Percentiles rank a stretch among this genome's conserved stretches.
Conservation (phyloP, 2,329 filamentous ascomycete species). For the Rhynchosporium graminicola region DNA sequence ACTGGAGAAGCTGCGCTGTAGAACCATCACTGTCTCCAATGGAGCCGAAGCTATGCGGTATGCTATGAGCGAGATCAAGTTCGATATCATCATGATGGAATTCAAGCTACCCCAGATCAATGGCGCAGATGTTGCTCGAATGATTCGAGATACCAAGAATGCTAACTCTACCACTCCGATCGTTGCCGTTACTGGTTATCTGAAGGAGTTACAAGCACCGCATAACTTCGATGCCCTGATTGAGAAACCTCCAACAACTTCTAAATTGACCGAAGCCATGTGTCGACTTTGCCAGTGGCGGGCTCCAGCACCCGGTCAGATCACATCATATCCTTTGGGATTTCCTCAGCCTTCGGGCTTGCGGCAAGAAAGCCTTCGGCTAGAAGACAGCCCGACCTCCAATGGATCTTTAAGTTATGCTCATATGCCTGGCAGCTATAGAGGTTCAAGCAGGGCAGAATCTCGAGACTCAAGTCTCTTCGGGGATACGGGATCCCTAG, state of each 20-base stretch:
- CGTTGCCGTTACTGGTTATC: conserved; percentile 92
- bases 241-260: conserved; percentile 92
- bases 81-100: conserved; percentile 98
- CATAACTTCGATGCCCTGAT: conserved; percentile 96
- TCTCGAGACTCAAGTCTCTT: conserved; percentile 88
- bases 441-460: conserved; percentile 79
- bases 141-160: conserved; percentile 97
- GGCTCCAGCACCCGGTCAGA: conserved; percentile 59
- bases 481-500: conserved; percentile 79
- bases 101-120: conserved; percentile 94
- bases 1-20: conserved; percentile 90
- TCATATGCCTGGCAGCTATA: conserved; percentile 71
- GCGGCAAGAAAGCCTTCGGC: conserved; percentile 61
- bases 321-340: conserved; percentile 49
- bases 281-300: conserved; percentile 93
- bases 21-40: conserved; percentile 87
- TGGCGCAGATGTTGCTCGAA: conserved; percentile 91
- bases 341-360: conserved; percentile 64
- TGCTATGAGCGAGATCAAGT: conserved; percentile 95
- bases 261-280: conserved; percentile 86
- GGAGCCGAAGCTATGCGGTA: conserved; percentile 91
- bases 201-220: conserved; percentile 94
- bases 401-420: conserved; percentile 69
- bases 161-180: conserved; percentile 93
- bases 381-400: conserved; percentile 75